These are phyloP conservation scores for Hericium coralloides DNA, from an alignment of 768 basidiomycete species.

Conservation along the genomic window DNA sequence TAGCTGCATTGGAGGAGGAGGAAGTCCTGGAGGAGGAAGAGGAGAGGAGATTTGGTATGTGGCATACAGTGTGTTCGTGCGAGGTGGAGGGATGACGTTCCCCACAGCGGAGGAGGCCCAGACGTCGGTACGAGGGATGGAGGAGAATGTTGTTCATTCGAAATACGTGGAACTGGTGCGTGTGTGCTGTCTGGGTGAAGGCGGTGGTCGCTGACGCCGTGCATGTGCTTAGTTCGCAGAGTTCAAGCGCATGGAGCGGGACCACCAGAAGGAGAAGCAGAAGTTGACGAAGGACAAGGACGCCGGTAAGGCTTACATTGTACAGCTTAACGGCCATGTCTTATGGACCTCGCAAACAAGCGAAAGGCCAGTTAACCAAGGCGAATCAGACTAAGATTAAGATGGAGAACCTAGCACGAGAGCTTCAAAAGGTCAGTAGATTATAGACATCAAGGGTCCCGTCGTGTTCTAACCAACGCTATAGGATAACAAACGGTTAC, in stretches of 20 bases:
- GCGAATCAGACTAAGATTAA: conserved; percentile 83
- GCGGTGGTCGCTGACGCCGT: background rate
- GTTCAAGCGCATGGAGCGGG: conserved; percentile 77
- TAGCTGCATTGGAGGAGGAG: conserved; percentile 84
- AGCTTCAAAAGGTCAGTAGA: conserved; percentile 69
- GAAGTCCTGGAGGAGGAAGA: conserved; percentile 84
- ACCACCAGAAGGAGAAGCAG: conserved; percentile 88
- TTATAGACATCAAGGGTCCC: background rate
- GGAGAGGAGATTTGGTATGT: conserved; percentile 67
- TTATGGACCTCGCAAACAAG: conserved; percentile 23
- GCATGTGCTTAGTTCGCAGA: conserved; percentile 63
- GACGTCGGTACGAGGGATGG: conserved; percentile 75
- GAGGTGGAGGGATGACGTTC: background rate
- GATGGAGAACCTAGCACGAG: conserved; percentile 85
- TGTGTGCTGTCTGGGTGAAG: background rate
- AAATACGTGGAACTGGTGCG: conserved; percentile 84
- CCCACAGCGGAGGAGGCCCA: conserved; percentile 76
- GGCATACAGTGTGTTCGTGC: conserved; percentile 5
- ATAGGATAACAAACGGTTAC: conserved; percentile 83
- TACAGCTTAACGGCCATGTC: conserved; percentile 7
- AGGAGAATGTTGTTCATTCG: conserved; percentile 72
- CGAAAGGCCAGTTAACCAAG: conserved; percentile 79
- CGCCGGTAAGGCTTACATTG: conserved; percentile 42
- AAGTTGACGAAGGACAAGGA: conserved; percentile 88
- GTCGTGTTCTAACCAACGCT: background rate